Conservation (phyloP, 140 eudicot genomes). For the Stevia rebaudiana region DNA sequence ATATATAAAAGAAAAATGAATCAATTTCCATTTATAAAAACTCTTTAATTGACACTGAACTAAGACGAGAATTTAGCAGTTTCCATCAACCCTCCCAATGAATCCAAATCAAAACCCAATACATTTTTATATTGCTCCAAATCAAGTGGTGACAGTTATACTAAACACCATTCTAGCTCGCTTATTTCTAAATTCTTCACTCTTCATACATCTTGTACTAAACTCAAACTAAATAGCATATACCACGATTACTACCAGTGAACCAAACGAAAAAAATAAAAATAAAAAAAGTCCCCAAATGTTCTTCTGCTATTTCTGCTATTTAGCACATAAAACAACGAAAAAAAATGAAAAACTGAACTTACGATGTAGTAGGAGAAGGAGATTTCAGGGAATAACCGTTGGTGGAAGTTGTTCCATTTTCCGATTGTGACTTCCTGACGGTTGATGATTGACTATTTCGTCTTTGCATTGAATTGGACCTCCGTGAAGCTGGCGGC, state of each 20-base stretch:
- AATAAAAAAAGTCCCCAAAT: too few relatives aligned
- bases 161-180: too few relatives aligned
- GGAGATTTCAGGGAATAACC: conserved; percentile 38
- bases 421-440: conserved; percentile 46
- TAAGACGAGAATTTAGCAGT: background rate
- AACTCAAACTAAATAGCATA: too few relatives aligned
- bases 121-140: background rate
- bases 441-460: conserved; percentile 28
- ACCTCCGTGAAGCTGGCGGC: conserved; percentile 44
- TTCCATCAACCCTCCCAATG: too few relatives aligned
- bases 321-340: background rate
- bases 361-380: conserved; percentile 55
- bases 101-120: background rate
- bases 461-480: too few relatives aligned
- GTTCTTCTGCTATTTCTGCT: too few relatives aligned
- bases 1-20: background rate
- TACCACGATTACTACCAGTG: too few relatives aligned
- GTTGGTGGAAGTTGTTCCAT: conserved; percentile 41
- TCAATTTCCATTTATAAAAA: background rate
- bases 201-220: too few relatives aligned
- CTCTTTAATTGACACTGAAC: background rate
- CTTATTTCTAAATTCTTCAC: too few relatives aligned
- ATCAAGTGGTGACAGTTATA: background rate
- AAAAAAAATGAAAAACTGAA: background rate
- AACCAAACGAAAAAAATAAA: too few relatives aligned